Base-by-base conservation (phyloP, 176 grass and related monocot genomes). In the Bonia amplexicaulis region DNA sequence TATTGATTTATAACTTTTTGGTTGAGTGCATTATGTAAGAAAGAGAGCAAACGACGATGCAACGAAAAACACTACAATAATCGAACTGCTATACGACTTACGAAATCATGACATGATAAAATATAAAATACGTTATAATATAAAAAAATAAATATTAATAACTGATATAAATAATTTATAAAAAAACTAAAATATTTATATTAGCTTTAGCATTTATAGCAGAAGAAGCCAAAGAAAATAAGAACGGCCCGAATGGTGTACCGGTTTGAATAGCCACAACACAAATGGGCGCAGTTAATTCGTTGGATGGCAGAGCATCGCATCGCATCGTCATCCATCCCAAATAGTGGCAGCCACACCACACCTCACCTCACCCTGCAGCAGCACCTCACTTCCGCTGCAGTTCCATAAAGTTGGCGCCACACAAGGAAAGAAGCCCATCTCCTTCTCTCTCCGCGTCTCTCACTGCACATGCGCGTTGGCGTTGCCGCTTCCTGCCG, bases 341-440 rank as follows among this genome's bases (percentile, higher is more conserved):
- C 59, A 66, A 88, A 71, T 35, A 77, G 64, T 83, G 73, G 14
- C 71, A 37, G 4, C 35, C 4, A 37, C 3, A 5, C 4, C 3
- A 35, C 2, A 22, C 57, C 67, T 23, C 71, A 46, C 63, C 64
- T 39, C 81, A 44, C 59, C n/a, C 45, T 19, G 52, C 85, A 35
- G 33, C 84, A 9, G 25, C n/a, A 66, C 31, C 76, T 73, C 77
- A 74, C 27, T 29, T 15, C 58, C 10, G 47, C 12, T 48, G 31
- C 51, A 33, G 25, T 66, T 65, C 62, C 84, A 87, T 74, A 87
- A 87, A 87, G 41, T 59, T 22, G 73, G 80, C 41, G 79, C 74
- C 84, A 73, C 84, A 29, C 79, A 73, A 87, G 80, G 48, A 60
- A 83, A 75, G 60, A 59, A 67, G 57, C 48, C 29, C 3, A 6